phyloP scores from a whole-genome alignment of 257 asterid species.

The Orobanche coerulescens region DNA sequence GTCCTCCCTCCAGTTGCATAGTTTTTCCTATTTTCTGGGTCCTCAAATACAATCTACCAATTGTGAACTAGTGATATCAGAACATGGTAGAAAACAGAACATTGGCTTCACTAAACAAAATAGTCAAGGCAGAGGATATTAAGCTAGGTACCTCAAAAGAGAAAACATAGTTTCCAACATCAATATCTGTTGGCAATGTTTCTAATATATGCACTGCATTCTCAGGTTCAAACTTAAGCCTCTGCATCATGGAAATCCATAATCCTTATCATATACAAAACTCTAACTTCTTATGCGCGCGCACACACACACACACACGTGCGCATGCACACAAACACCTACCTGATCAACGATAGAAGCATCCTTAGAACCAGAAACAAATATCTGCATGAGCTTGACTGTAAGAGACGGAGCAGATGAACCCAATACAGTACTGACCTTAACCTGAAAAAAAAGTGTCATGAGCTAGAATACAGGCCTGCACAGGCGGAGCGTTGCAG shows the following conservation, averaged over 20 bases:
- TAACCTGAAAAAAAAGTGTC: conserved; percentile 44
- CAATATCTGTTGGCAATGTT: conserved; percentile 50
- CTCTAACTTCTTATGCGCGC: conserved; percentile 11
- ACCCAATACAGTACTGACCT: conserved; percentile 73
- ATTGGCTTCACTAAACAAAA: conserved; percentile 1
- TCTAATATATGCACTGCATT: conserved; percentile 62
- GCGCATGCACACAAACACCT: too few species aligned
- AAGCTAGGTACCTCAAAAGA: conserved; percentile 66
- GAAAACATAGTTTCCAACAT: conserved; percentile 65
- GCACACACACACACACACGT: too few species aligned
- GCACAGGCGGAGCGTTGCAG: conserved; percentile 7
- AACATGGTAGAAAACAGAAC: conserved; percentile 10
- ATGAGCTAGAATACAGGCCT: conserved; percentile 14
- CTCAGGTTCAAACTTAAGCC: conserved; percentile 58
- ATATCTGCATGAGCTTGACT: conserved; percentile 81
- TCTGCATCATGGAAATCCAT: conserved; percentile 44
- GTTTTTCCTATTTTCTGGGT: conserved; percentile 61
- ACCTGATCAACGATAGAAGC: conserved; percentile 83
- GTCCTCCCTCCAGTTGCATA: conserved; percentile 89
- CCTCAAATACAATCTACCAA: conserved; percentile 60
- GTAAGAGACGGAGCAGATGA: conserved; percentile 70
- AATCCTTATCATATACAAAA: background rate
- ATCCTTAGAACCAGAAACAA: conserved; percentile 72
- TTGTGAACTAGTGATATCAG: conserved; percentile 16
- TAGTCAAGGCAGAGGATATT: conserved; percentile 3